A percentile compares a stretch with the other conserved stretches of the same genome.
Conservation (phyloP, 75 land plant genomes). For the Pinus taeda region DNA sequence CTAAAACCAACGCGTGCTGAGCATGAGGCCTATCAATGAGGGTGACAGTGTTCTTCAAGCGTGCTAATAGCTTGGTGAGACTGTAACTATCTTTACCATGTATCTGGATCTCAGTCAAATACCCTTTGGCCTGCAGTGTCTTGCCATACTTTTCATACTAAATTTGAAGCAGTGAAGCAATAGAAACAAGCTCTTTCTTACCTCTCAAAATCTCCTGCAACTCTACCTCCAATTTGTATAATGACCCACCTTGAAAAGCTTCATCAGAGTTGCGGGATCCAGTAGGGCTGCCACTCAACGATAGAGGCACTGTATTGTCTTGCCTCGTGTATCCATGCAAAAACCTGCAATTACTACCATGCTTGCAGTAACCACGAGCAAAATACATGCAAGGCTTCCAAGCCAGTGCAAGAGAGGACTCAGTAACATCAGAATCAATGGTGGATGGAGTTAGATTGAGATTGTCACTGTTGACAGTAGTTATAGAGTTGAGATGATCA, state of each 20-base stretch:
- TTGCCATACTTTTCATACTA: constrained; percentile 82
- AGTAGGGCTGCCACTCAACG: too few species aligned
- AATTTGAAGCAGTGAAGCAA: constrained; percentile 83
- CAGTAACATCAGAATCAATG: too few species aligned
- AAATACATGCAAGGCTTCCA: constrained; percentile 80
- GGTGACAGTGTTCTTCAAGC: constrained; percentile 67
- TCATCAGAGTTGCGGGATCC: too few species aligned
- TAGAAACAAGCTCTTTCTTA: constrained; percentile 69
- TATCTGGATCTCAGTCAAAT: constrained; percentile 95
- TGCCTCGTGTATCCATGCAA: constrained; percentile 40
- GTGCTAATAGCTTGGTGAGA: constrained; percentile 82
- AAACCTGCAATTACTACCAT: constrained; percentile 80
- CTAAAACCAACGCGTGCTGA: constrained; percentile 85
- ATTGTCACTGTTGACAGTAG: background rate
- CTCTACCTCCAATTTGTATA: constrained; percentile 81
- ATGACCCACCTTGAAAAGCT: constrained; percentile 20
- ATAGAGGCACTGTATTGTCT: too few species aligned
- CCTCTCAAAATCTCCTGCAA: constrained; percentile 73
- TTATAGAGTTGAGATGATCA: too few species aligned
- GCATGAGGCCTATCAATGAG: constrained; percentile 96
- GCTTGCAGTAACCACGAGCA: constrained; percentile 84
- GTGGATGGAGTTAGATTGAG: constrained; percentile 3
- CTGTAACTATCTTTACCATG: constrained; percentile 95
- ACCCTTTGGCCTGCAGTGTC: constrained; percentile 86
- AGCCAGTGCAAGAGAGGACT: background rate